phyloP scores from a whole-genome alignment of 495 filamentous ascomycete species.

The Terfezia claveryi region DNA sequence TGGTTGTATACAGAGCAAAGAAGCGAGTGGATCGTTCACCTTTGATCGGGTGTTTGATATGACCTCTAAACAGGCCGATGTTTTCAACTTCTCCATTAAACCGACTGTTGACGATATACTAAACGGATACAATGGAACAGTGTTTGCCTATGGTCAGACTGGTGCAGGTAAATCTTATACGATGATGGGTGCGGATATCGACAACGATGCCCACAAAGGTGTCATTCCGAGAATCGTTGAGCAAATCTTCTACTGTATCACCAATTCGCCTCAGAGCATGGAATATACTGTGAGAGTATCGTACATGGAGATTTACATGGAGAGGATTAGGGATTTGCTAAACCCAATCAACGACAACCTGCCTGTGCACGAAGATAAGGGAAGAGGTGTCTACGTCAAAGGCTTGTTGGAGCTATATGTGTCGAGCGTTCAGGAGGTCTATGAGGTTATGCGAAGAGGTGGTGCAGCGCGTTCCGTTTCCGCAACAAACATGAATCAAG shows the following conservation, averaged over 20 bases:
- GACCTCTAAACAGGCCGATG: slow-evolving; percentile 62
- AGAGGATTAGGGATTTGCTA: slow-evolving; percentile 82
- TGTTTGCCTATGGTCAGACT: slow-evolving; percentile 97
- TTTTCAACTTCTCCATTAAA: slow-evolving; percentile 94
- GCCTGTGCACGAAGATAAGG: slow-evolving; percentile 93
- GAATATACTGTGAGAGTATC: slow-evolving; percentile 95
- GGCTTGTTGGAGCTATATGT: slow-evolving; percentile 89
- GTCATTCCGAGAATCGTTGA: slow-evolving; percentile 94
- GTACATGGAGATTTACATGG: slow-evolving; percentile 99
- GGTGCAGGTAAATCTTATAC: slow-evolving; percentile 97
- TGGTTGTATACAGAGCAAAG: slow-evolving; percentile 41
- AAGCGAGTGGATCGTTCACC: slow-evolving; percentile 69
- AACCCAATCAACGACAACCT: slow-evolving; percentile 86
- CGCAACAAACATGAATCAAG: slow-evolving; percentile 99
- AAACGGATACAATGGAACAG: slow-evolving; percentile 97
- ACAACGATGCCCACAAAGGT: slow-evolving; percentile 69
- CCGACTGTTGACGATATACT: slow-evolving; percentile 93
- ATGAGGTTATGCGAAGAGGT: slow-evolving; percentile 89
- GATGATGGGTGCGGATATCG: slow-evolving; percentile 97
- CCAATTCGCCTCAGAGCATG: slow-evolving; percentile 75
- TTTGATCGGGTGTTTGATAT: slow-evolving; percentile 96
- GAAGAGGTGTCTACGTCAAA: slow-evolving; percentile 88
- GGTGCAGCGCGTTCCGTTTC: slow-evolving; percentile 76
- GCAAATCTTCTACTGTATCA: slow-evolving; percentile 89
- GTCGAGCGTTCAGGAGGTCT: slow-evolving; percentile 84